phyloP scores from a whole-genome alignment of 176 grass and related monocot genomes.

The Lolium perenne region DNA sequence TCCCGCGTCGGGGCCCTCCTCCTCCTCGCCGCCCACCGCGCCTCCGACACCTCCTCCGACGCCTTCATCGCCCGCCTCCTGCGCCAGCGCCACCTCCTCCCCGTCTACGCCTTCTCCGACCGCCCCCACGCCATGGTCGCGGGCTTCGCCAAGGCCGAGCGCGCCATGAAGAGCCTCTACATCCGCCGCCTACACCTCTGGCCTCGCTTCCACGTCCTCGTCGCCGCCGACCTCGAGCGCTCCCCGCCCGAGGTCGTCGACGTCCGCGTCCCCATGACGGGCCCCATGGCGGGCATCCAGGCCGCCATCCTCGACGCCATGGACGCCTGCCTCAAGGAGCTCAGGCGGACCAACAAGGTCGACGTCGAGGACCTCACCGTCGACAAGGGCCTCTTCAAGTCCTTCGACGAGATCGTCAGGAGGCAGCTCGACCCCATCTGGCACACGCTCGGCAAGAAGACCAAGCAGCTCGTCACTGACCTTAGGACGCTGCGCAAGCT shows the following conservation, averaged over 20 bases:
- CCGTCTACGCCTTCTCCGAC: slow-evolving; percentile 81
- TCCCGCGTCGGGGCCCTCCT: slow-evolving; percentile 60
- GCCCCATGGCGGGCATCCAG: slow-evolving; percentile 83
- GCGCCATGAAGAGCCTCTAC: slow-evolving; percentile 88
- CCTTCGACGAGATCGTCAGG: slow-evolving; percentile 93
- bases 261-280: slow-evolving; percentile 77
- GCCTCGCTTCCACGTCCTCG: slow-evolving; percentile 92
- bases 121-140: slow-evolving; percentile 83
- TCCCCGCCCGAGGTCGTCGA: slow-evolving; percentile 85
- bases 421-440: slow-evolving; percentile 93
- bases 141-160: slow-evolving; percentile 91
- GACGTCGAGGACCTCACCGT: slow-evolving; percentile 93
- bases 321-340: slow-evolving; percentile 95
- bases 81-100: slow-evolving; percentile 59
- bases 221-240: slow-evolving; percentile 74
- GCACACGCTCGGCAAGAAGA: slow-evolving; percentile 98
- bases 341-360: slow-evolving; percentile 87
- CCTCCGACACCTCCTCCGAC: slow-evolving; percentile 80
- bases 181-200: slow-evolving; percentile 86
- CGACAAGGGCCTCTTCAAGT: slow-evolving; percentile 94
- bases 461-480: slow-evolving; percentile 95
- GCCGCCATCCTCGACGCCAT: slow-evolving; percentile 73
- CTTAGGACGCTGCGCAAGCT: slow-evolving; percentile 94
- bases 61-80: slow-evolving; percentile 84
- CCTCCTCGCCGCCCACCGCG: slow-evolving; percentile 70